These are phyloP conservation scores for Styphnolobium japonicum DNA, from an alignment of 306 rosid species.

Conservation along the genomic window DNA sequence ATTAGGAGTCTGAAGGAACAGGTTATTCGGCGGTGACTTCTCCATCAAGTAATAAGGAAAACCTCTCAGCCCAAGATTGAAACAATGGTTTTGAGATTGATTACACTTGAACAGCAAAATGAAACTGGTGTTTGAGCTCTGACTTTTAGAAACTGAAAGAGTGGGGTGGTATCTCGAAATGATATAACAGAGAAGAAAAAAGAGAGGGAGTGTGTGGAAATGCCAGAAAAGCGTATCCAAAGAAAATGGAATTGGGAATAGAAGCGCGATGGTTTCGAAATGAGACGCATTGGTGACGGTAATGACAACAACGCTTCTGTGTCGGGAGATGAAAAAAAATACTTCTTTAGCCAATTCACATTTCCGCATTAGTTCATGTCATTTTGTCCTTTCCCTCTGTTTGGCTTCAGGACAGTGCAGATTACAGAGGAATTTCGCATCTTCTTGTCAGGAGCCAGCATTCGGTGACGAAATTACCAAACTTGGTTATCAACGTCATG, in stretches of 20 bases:
- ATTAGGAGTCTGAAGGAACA: conserved; percentile 24
- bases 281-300: conserved; percentile 33
- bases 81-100: not conserved
- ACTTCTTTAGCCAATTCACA: not conserved
- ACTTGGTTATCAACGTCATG: conserved; percentile 29
- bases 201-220: not conserved
- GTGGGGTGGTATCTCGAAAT: not conserved
- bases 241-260: not conserved
- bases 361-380: not conserved
- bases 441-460: conserved; percentile 22
- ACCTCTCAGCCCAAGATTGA: not conserved
- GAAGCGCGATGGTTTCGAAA: conserved; percentile 49
- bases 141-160: not conserved
- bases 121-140: not conserved
- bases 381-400: not conserved
- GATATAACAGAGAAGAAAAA: not conserved
- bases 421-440: conserved; percentile 6
- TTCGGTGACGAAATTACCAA: not conserved
- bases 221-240: conserved; percentile 15
- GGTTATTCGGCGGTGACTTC: conserved; percentile 20
- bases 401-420: not conserved
- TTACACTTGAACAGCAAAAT: not conserved
- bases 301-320: conserved; percentile 25
- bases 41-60: conserved; percentile 31
- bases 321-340: conserved; percentile 18